Evolutionary conservation across 1,139 yeast species (phyloP).

Genomic region (Kurtzmaniella natalensis): DNA sequence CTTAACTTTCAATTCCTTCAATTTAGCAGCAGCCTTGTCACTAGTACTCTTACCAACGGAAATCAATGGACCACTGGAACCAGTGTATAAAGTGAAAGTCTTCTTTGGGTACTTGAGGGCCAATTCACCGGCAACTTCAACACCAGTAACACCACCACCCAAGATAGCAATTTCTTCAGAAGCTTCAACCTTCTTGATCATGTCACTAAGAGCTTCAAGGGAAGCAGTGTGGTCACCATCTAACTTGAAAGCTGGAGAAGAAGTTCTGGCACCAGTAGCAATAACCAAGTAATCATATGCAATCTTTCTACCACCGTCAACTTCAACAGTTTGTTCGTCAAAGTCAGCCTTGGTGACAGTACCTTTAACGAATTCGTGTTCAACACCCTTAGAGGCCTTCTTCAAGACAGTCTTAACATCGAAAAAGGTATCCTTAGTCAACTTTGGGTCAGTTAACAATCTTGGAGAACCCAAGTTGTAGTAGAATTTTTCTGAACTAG

Average conservation of each 20-base stretch:
- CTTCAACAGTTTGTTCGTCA: conserved; percentile 11
- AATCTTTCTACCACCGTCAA: conserved; percentile 8
- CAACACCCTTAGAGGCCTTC: conserved; percentile 11
- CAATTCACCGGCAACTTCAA: conserved; percentile 35
- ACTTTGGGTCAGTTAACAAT: conserved; percentile 22
- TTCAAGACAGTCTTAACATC: conserved; percentile 16
- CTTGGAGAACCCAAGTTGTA: conserved; percentile 29
- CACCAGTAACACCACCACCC: conserved; percentile 43
- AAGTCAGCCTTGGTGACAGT: conserved; percentile 22
- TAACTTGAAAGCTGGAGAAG: conserved; percentile 23
- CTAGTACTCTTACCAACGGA: conserved; percentile 13
- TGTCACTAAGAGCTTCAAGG: conserved; percentile 12
- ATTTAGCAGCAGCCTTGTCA: conserved; percentile 15
- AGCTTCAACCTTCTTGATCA: conserved; percentile 13
- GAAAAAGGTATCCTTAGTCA: conserved; percentile 15
- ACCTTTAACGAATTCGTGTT: conserved; percentile 18
- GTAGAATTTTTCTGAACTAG: conserved; percentile 17
- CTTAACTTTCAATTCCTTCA: conserved; percentile 20
- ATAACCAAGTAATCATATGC: conserved; percentile 28
- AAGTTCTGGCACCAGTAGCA: conserved; percentile 28
- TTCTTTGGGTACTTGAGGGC: conserved; percentile 18
- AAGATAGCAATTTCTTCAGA: conserved; percentile 27
- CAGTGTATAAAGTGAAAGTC: conserved; percentile 25
- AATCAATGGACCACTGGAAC: conserved; percentile 21
- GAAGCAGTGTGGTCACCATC: conserved; percentile 15